A percentile compares a stretch with the other conserved stretches of the same genome.
Evolutionary conservation across 2,329 filamentous ascomycete genomes (phyloP).

Genomic region (Microcyclospora pomicola): DNA sequence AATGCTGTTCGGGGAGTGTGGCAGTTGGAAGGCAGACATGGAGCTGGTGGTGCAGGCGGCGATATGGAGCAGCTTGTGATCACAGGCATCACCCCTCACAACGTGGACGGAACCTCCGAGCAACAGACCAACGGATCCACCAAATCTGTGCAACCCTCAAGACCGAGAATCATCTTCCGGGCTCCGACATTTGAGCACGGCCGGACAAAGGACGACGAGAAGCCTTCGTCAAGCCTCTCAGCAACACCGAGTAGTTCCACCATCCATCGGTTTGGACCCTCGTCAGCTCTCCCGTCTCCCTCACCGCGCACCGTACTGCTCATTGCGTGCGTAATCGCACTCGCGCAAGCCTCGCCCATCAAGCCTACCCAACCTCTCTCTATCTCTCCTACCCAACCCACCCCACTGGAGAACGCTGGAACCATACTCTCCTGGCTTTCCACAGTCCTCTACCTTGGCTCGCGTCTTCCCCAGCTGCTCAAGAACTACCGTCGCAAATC

Average conservation of each 20-base stretch:
- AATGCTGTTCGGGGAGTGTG: constrained; percentile 28
- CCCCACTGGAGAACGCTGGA: constrained; percentile 32
- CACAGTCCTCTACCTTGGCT: constrained; percentile 43
- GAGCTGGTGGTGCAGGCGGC: constrained; percentile 7
- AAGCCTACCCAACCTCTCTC: constrained; percentile 4
- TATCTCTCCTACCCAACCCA: constrained; percentile 5
- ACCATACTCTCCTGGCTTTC: constrained; percentile 43
- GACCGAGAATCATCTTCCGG: constrained; percentile 19
- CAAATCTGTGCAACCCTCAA: constrained; percentile 5
- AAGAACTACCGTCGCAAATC: constrained; percentile 51
- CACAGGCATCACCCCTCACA: too few species aligned
- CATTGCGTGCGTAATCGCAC: constrained; percentile 31
- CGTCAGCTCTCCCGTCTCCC: constrained; percentile 30
- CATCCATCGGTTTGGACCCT: constrained; percentile 17
- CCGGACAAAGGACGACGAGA: constrained; percentile 15
- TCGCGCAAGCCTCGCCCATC: constrained; percentile 26
- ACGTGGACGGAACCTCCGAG: constrained; percentile 18
- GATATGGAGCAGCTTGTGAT: constrained; percentile 18
- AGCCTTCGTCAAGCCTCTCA: constrained; percentile 8
- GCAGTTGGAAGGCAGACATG: constrained; percentile 8
- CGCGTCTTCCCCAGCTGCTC: constrained; percentile 50
- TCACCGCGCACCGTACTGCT: constrained; percentile 35
- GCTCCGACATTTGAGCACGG: constrained; percentile 17
- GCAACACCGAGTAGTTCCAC: constrained; percentile 13
- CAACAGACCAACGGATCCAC: not conserved